phyloP scores from a whole-genome alignment of 1,284 basidiomycete genomes.

The Cryptococcus sp. region DNA sequence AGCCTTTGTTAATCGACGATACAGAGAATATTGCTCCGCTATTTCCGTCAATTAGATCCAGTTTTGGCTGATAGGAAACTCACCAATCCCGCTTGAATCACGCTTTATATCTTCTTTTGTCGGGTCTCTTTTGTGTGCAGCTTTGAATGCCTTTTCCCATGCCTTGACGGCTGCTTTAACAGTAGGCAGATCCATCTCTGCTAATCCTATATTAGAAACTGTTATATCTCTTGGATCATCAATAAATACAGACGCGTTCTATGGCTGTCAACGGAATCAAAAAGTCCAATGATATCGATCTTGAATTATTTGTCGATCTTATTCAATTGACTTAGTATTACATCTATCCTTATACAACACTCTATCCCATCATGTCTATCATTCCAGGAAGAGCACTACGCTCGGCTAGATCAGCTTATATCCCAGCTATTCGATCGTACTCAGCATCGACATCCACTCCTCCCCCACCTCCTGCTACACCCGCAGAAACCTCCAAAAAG shows the following conservation, averaged over 20 bases:
- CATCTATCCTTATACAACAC: background rate
- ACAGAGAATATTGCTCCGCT: slow-evolving; percentile 77
- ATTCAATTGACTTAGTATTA: background rate
- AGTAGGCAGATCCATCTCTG: slow-evolving; percentile 41
- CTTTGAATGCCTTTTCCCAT: slow-evolving; percentile 74
- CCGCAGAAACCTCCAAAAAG: background rate
- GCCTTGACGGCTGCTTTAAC: slow-evolving; percentile 71
- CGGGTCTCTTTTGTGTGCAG: slow-evolving; percentile 59
- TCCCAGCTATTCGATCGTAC: background rate
- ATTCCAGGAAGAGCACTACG: background rate
- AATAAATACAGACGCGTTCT: too few species aligned
- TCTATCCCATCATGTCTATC: background rate
- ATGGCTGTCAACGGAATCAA: background rate
- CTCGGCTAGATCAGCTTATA: background rate
- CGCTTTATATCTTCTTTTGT: slow-evolving; percentile 72
- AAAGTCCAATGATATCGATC: background rate
- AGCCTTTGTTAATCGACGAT: slow-evolving; percentile 68
- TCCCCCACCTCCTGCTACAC: background rate
- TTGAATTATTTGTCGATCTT: background rate
- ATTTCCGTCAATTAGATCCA: slow-evolving; percentile 8
- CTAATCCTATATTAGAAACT: too few species aligned
- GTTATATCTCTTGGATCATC: too few species aligned
- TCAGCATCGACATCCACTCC: background rate
- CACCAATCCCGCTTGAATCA: slow-evolving; percentile 62
- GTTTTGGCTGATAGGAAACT: slow-evolving; percentile 28